Evolutionary conservation across 345 rosid genomes (phyloP).

Genomic region (Acer yangbiense): DNA sequence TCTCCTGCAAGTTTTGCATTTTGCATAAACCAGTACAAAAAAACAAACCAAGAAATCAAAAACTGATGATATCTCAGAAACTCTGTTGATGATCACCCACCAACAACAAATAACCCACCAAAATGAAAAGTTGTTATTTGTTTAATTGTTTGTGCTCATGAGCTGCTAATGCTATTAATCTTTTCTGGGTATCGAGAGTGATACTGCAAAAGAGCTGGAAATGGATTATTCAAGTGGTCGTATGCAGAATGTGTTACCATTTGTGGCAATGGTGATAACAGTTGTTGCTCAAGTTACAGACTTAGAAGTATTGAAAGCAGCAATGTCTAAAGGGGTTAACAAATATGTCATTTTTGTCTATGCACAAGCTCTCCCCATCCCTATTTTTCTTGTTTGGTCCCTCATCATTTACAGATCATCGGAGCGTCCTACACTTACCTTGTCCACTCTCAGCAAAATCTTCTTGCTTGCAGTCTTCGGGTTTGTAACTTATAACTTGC

Average conservation of each 20-base stretch:
- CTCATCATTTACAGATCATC: constrained; percentile 36
- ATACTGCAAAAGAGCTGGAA: not conserved
- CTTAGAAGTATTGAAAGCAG: constrained; percentile 43
- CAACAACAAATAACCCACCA: too few species aligned
- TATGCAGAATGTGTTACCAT: constrained; percentile 14
- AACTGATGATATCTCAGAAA: too few species aligned
- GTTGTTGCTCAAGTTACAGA: constrained; percentile 34
- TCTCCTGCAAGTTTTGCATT: too few species aligned
- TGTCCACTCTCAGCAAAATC: constrained; percentile 37
- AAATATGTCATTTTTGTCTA: constrained; percentile 46
- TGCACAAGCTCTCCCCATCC: constrained; percentile 38
- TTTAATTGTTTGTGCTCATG: too few species aligned
- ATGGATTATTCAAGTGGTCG: too few species aligned
- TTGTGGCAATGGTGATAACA: constrained; percentile 47
- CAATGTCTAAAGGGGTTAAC: constrained; percentile 47
- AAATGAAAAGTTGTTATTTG: too few species aligned
- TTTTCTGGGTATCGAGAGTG: too few species aligned
- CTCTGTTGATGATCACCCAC: too few species aligned
- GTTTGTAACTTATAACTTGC: constrained; percentile 22
- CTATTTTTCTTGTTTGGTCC: constrained; percentile 50
- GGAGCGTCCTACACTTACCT: constrained; percentile 26
- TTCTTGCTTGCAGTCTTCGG: constrained; percentile 49
- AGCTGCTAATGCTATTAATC: too few species aligned
- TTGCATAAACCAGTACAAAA: too few species aligned
- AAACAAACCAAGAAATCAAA: too few species aligned